A percentile compares a stretch with the other conserved stretches of the same genome.
These are phyloP conservation scores for Neofusicoccum ribis DNA, from an alignment of 2,329 filamentous ascomycete species.

Conservation along the genomic window DNA sequence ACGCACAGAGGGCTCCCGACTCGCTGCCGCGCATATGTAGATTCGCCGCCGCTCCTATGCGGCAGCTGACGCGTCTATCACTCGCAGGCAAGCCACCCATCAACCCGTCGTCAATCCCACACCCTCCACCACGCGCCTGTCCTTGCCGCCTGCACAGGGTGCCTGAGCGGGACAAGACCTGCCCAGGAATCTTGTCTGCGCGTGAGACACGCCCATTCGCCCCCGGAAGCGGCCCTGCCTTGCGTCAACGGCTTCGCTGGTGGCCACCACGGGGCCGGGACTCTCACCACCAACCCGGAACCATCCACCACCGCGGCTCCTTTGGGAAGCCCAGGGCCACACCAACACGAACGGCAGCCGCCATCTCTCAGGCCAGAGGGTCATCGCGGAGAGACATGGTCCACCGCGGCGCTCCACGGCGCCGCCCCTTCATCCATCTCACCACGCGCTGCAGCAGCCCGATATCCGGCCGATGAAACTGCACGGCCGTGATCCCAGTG, in stretches of 20 bases:
- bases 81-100: not conserved
- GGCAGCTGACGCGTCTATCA: slow-evolving; percentile 19
- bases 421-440: not conserved
- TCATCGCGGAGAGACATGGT: not conserved
- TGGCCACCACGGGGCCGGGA: not conserved
- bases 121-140: not conserved
- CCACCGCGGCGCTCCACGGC: not conserved
- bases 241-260: not conserved
- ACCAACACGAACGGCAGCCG: not conserved
- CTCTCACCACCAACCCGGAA: not conserved
- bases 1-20: not conserved
- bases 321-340: not conserved
- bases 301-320: not conserved
- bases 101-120: not conserved
- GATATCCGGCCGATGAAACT: not conserved
- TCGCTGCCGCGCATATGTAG: slow-evolving; percentile 4
- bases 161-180: slow-evolving; percentile 4
- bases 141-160: not conserved
- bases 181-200: not conserved
- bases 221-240: not conserved
- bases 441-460: not conserved
- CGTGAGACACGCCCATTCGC: not conserved
- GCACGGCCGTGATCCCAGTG: not conserved
- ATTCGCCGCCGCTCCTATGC: not conserved
- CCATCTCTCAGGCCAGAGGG: not conserved